These are phyloP conservation scores for Chalciporus piperatus DNA, from an alignment of 768 basidiomycete species.

Conservation along the genomic window DNA sequence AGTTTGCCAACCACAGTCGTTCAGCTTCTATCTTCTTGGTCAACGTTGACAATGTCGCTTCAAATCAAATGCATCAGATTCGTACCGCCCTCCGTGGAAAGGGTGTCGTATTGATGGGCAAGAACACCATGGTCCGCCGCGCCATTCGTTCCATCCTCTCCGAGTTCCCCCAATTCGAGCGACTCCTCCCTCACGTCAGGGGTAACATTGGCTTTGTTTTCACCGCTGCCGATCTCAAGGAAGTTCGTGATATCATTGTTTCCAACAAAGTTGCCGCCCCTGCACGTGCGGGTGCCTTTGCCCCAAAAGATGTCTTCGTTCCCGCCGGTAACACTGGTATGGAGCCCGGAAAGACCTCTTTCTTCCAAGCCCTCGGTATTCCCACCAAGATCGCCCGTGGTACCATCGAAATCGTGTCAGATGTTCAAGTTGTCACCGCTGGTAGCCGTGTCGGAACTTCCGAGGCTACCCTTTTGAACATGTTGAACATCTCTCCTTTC, in stretches of 20 bases:
- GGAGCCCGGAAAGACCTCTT: slow-evolving; percentile 99
- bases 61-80: slow-evolving; percentile 99
- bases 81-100: slow-evolving; percentile 94
- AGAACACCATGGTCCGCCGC: slow-evolving; percentile 99
- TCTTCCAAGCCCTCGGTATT: slow-evolving; percentile 99
- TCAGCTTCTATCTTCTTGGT: slow-evolving; percentile 98
- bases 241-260: slow-evolving; percentile 87
- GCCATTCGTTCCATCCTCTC: slow-evolving; percentile 88
- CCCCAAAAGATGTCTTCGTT: slow-evolving; percentile 88
- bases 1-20: slow-evolving; percentile 1
- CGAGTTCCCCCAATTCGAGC: slow-evolving; percentile 93
- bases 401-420: slow-evolving; percentile 98
- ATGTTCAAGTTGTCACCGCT: slow-evolving; percentile 91
- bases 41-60: slow-evolving; percentile 99
- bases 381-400: slow-evolving; percentile 99
- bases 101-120: slow-evolving; percentile 98
- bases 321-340: slow-evolving; percentile 98
- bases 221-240: slow-evolving; percentile 89
- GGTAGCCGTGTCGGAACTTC: slow-evolving; percentile 94
- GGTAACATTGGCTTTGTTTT: slow-evolving; percentile 99
- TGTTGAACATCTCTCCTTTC: slow-evolving; percentile 99
- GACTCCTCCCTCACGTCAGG: slow-evolving; percentile 90
- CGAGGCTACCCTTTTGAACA: slow-evolving; percentile 98
- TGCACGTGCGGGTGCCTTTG: slow-evolving; percentile 95
- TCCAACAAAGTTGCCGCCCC: slow-evolving; percentile 99